Base-by-base conservation (phyloP, 2,329 filamentous ascomycete genomes). In the Paracorniculantispora psalliotae region DNA sequence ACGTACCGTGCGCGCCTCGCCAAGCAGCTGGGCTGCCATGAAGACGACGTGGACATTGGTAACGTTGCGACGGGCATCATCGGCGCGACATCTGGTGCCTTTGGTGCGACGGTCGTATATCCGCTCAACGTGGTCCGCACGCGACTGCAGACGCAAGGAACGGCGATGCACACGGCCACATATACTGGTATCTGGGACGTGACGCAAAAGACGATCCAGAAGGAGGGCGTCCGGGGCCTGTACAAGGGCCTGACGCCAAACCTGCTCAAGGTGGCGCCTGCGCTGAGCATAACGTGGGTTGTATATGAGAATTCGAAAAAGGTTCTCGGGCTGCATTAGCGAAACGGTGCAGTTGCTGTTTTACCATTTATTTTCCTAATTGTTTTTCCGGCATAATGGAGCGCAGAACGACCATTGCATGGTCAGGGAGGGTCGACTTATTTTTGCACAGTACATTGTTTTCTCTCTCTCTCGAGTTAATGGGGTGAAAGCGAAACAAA, bases 201-300 rank as follows among this genome's bases (percentile, higher is more conserved):
- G 46, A 89, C 91, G 1, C 81, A 82, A 57, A 91, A 89, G 75
- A 99, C 94, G 9, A 77, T 96, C 37, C 81, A 86, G 66, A 85
- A 88, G 52, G 94, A 99, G 75, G 94, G 94, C 1, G 71, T 90
- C 39, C 82, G 90, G 61, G 94, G 94, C 2, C 79, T 99, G 59
- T 99, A 96, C 80, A 96, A 96, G 74, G 94, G 94, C 1, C 79
- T 97, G 64, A 96, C 93, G 44, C 94, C 94, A 5, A 99, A 97
- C 71, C 79, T 99, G 41, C 80, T 99, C 66, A 99, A 99, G 78
- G 94, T 99, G 37, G 92, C 94, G 10, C 94, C 94, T 2, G 92
- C 94, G 30, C 88, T 99, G 57, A 96, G 92, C 67, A 97, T 99
- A 71, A 92, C 91, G 57, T 96, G 94, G 80, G 85, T 96, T 68